Conservation (phyloP, 2,329 filamentous ascomycete species). For the Trichoderma arundinaceum region DNA sequence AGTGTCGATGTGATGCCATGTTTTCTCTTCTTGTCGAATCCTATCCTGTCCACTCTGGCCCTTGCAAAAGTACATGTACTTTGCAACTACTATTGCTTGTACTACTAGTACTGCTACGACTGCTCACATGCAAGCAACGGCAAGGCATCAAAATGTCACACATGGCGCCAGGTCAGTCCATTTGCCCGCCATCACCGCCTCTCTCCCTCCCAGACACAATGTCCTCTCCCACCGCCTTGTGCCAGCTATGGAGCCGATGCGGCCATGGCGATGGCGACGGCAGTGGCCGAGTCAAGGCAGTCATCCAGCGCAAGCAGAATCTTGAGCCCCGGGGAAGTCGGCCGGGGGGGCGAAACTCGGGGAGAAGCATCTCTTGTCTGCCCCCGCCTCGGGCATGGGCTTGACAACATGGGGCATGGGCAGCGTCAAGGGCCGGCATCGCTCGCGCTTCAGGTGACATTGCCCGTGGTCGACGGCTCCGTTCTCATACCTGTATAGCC, state of each 20-base stretch:
- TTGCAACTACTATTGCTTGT: no score
- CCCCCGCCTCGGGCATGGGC: slow-evolving; percentile 4
- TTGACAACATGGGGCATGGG: slow-evolving; percentile 2
- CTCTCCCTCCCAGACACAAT: not conserved
- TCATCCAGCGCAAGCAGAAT: slow-evolving; percentile 27
- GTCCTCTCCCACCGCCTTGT: slow-evolving; percentile 20
- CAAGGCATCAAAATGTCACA: not conserved
- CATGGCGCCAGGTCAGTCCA: slow-evolving; percentile 5
- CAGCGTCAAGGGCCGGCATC: slow-evolving; percentile 13
- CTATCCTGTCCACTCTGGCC: no score
- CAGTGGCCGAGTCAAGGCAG: slow-evolving; percentile 11
- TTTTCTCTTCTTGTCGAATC: no score
- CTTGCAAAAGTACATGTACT: no score
- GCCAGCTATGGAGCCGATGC: not conserved
- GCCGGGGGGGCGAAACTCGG: slow-evolving; percentile 15
- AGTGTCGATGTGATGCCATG: no score
- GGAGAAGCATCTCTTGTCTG: not conserved
- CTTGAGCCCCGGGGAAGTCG: slow-evolving; percentile 26
- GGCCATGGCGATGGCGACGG: slow-evolving; percentile 22
- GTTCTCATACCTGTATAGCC: not conserved
- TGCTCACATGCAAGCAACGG: not conserved
- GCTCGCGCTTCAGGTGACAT: slow-evolving; percentile 28
- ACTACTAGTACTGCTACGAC: slow-evolving; percentile 1
- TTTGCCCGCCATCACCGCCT: not conserved
- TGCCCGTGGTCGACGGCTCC: no score